Conservation (phyloP, 1,284 basidiomycete species). For the Leucoagaricus sp. region DNA sequence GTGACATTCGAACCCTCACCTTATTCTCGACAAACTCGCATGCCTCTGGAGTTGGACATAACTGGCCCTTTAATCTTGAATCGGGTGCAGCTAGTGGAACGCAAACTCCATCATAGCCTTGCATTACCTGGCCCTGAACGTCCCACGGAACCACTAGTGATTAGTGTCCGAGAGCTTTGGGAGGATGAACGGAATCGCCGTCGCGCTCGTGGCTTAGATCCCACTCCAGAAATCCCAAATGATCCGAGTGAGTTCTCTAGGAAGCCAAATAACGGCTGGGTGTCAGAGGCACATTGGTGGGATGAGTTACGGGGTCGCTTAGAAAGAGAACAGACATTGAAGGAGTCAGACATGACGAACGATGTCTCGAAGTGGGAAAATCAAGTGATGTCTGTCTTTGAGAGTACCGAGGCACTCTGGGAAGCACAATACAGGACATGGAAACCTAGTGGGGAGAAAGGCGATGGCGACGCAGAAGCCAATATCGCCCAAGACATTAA, state of each 20-base stretch:
- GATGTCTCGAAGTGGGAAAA: slow-evolving; percentile 39
- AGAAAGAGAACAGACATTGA: slow-evolving; percentile 35
- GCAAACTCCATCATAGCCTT: slow-evolving; percentile 78
- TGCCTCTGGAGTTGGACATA: slow-evolving; percentile 85
- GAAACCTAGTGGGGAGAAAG: slow-evolving; percentile 41
- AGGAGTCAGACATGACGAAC: not conserved
- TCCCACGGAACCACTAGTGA: slow-evolving; percentile 78
- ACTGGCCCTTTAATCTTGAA: slow-evolving; percentile 87
- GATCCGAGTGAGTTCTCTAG: slow-evolving; percentile 65
- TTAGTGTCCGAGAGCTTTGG: slow-evolving; percentile 92
- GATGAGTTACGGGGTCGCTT: slow-evolving; percentile 60
- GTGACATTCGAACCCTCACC: slow-evolving; percentile 41
- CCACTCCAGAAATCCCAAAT: slow-evolving; percentile 67
- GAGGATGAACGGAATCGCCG: slow-evolving; percentile 86
- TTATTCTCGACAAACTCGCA: slow-evolving; percentile 66
- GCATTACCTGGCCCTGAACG: slow-evolving; percentile 52
- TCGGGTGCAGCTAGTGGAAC: slow-evolving; percentile 63
- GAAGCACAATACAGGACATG: slow-evolving; percentile 56
- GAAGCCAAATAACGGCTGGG: slow-evolving; percentile 62
- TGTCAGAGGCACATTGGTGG: slow-evolving; percentile 71
- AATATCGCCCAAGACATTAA: slow-evolving; percentile 7
- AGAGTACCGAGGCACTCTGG: slow-evolving; percentile 82
- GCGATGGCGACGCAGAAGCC: not conserved
- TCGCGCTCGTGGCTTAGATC: slow-evolving; percentile 60
- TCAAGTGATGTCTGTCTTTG: slow-evolving; percentile 86